Base-by-base conservation (phyloP, 306 rosid species). In the Prunus kanzakura region DNA sequence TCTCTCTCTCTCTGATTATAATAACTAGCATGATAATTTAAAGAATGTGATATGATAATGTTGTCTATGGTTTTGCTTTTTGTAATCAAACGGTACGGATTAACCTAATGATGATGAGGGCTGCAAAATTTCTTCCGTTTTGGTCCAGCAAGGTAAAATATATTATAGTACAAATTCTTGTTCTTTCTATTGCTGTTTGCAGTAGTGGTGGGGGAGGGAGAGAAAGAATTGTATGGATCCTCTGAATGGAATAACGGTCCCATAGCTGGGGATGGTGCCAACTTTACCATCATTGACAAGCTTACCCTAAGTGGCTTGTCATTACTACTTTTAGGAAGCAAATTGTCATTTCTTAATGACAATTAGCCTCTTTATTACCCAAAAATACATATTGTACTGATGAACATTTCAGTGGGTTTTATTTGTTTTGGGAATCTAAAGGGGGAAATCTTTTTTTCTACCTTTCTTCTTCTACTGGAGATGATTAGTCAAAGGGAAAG, bases 401-500 rank as follows among this genome's bases (percentile, higher is more conserved):
- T 23, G 32, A 29, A 29, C 23, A 11, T 58, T 38, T 38, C 9
- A 6, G 9, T 7, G 43, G 9, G 43, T 38, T 38, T 38, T 38
- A 38, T 6, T 38, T 7, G 2, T 7, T 38, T 38, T 38, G 2
- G 43, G 43, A 7, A 38, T 38, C 32, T 75, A 49, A 65, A 67
- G 23, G 67, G 25, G 7, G 20, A 62, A 79, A 61, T 75, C 47
- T 32, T 52, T 64, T 76, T 11, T 11, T 49, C 57, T 47, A 15
- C 55, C 38, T 45, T 74, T 29, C 47, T 82, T 81, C 43, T 66
- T 67, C 49, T 64, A 76, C 83, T 69, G 73, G 69, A 81, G 86
- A 81, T 84, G 86, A 81, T 84, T 46, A 32, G 90, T 82, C 85
- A 77, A 80, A 67, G 35, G 56, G 38, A 29, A 45, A 62, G 35